Conservation (phyloP, 176 grass and related monocot species). For the Bonia amplexicaulis region DNA sequence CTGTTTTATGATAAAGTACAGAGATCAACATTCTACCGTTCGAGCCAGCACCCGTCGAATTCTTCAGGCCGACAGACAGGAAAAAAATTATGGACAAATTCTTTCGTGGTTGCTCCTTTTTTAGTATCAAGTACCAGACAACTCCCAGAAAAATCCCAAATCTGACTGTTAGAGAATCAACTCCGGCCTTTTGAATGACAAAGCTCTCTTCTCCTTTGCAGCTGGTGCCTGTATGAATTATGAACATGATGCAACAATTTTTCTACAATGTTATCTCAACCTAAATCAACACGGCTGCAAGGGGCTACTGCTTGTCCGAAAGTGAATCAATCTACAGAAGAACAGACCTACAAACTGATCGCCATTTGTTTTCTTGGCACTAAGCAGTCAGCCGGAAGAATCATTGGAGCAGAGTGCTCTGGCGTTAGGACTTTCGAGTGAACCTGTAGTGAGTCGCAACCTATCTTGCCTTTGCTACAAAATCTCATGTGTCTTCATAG, state of each 20-base stretch:
- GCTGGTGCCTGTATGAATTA: constrained; percentile 13
- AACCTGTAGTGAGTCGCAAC: background rate
- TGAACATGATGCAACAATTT: background rate
- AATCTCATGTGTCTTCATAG: background rate
- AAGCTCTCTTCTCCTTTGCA: background rate
- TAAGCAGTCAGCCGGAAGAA: background rate
- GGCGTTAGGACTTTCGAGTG: background rate
- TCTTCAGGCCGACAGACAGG: background rate
- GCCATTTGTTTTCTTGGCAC: background rate
- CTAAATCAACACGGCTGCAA: background rate
- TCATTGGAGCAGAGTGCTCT: background rate
- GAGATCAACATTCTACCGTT: too few species aligned
- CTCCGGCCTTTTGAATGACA: background rate
- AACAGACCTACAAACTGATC: background rate
- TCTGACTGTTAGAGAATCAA: background rate
- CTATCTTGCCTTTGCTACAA: constrained; percentile 10
- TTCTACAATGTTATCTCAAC: background rate
- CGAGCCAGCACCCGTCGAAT: too few species aligned
- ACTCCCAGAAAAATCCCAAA: background rate
- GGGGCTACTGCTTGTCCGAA: background rate
- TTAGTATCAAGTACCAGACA: background rate
- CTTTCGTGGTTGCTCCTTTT: background rate
- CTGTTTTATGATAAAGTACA: too few species aligned
- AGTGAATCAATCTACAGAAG: background rate
- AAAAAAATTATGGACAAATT: background rate